Conservation (phyloP, 441 rosid species). For the Biscutella laevigata region DNA sequence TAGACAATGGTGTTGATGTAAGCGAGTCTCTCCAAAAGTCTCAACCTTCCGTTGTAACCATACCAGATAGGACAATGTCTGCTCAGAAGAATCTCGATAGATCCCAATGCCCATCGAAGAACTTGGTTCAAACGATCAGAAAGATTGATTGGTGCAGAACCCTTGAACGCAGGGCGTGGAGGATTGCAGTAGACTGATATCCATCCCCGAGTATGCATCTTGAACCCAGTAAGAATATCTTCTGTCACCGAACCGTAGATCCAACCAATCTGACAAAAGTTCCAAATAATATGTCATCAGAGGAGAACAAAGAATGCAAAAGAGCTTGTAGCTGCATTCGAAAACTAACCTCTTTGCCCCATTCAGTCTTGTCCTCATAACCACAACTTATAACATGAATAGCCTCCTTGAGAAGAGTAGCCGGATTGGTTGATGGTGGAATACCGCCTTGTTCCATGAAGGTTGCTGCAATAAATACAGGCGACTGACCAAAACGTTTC, state of each 20-base stretch:
- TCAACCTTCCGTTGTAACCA: constrained; percentile 74
- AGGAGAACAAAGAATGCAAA: background rate
- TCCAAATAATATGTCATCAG: constrained; percentile 13
- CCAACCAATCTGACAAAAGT: constrained; percentile 74
- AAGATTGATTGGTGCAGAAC: constrained; percentile 98
- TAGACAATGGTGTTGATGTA: constrained; percentile 91
- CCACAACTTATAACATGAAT: constrained; percentile 98
- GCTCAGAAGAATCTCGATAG: constrained; percentile 85
- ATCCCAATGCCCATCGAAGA: constrained; percentile 96
- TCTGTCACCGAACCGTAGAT: constrained; percentile 96
- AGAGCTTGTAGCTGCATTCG: constrained; percentile 5
- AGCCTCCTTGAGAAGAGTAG: constrained; percentile 88
- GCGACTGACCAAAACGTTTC: constrained; percentile 96
- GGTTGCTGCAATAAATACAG: constrained; percentile 91
- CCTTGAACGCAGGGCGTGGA: constrained; percentile 95
- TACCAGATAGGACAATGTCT: constrained; percentile 99
- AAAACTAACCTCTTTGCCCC: constrained; percentile 88
- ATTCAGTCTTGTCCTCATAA: constrained; percentile 93
- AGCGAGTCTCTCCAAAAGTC: constrained; percentile 77
- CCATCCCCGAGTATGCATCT: constrained; percentile 99
- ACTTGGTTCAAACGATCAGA: constrained; percentile 97
- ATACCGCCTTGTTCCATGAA: constrained; percentile 95
- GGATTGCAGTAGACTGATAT: constrained; percentile 93
- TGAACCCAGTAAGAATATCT: constrained; percentile 94
- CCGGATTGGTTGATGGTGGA: constrained; percentile 90